A percentile compares a stretch with the other conserved stretches of the same genome.
Conservation (phyloP, 352 stramenopile species). For the Phytophthora citricola region DNA sequence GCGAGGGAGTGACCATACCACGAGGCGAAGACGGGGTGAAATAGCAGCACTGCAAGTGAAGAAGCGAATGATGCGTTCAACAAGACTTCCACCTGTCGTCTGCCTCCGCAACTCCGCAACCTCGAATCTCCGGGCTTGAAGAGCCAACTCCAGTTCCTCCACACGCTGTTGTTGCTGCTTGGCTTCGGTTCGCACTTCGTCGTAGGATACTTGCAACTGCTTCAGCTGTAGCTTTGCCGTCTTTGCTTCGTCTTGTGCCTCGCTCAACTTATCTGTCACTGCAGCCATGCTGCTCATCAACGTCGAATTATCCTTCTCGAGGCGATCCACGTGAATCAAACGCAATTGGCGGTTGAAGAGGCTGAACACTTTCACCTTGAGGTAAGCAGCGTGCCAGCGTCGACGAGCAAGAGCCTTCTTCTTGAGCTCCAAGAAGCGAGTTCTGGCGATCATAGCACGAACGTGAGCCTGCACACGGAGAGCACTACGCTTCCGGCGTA, state of each 20-base stretch:
- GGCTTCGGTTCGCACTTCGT: slow-evolving; percentile 57
- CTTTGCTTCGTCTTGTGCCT: slow-evolving; percentile 55
- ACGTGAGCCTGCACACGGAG: slow-evolving; percentile 74
- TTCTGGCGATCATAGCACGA: slow-evolving; percentile 70
- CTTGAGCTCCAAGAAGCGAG: slow-evolving; percentile 68
- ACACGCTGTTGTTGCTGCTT: slow-evolving; percentile 72
- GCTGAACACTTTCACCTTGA: slow-evolving; percentile 64
- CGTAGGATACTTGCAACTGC: slow-evolving; percentile 57
- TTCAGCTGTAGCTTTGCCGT: slow-evolving; percentile 59
- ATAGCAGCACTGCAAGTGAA: slow-evolving; percentile 82
- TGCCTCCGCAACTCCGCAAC: slow-evolving; percentile 59
- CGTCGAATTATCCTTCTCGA: slow-evolving; percentile 72
- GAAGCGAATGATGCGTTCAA: slow-evolving; percentile 86
- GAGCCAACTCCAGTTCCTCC: slow-evolving; percentile 58
- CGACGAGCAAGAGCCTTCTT: slow-evolving; percentile 68
- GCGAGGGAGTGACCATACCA: slow-evolving; percentile 37
- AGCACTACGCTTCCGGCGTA: slow-evolving; percentile 68
- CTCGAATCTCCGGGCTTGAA: slow-evolving; percentile 60
- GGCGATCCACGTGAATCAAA: slow-evolving; percentile 71
- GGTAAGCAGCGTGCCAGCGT: slow-evolving; percentile 68
- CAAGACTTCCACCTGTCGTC: slow-evolving; percentile 29
- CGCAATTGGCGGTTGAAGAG: slow-evolving; percentile 69
- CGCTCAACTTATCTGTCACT: slow-evolving; percentile 47
- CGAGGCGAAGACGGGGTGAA: slow-evolving; percentile 53
- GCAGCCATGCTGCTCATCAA: slow-evolving; percentile 50